phyloP scores from a whole-genome alignment of 2,329 filamentous ascomycete species.

The Zymoseptoria passerinii region DNA sequence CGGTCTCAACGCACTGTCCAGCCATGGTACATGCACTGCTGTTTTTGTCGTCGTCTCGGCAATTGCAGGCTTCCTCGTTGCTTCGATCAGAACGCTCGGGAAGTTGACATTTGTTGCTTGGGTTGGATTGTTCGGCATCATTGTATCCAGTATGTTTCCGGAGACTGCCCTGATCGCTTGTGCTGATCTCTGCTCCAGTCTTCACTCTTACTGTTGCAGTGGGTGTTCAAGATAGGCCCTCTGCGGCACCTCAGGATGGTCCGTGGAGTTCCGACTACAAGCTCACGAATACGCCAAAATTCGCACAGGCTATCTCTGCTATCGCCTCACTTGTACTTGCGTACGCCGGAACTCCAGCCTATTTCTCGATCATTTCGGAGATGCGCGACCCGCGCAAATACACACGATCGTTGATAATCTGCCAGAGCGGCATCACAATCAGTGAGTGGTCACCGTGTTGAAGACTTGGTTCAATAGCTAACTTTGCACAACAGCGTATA shows the following conservation, averaged over 20 bases:
- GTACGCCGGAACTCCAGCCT: slow-evolving; percentile 16
- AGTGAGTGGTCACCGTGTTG: background rate
- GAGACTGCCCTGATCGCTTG: too few relatives aligned
- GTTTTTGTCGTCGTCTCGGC: slow-evolving; percentile 33
- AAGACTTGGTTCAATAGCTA: background rate
- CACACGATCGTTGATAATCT: slow-evolving; percentile 27
- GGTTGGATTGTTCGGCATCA: slow-evolving; percentile 20
- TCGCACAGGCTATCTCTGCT: slow-evolving; percentile 10
- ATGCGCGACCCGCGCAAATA: slow-evolving; percentile 32
- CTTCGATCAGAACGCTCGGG: slow-evolving; percentile 27
- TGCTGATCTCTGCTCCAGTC: slow-evolving; percentile 3
- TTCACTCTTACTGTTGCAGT: slow-evolving; percentile 29
- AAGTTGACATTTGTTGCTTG: slow-evolving; percentile 27
- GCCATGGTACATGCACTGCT: slow-evolving; percentile 29
- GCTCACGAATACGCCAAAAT: slow-evolving; percentile 11
- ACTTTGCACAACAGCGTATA: slow-evolving; percentile 21
- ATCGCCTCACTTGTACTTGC: slow-evolving; percentile 9
- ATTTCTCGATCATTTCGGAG: slow-evolving; percentile 33
- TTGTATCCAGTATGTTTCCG: slow-evolving; percentile 3
- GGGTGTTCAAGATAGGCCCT: slow-evolving; percentile 28
- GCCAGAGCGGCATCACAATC: slow-evolving; percentile 12
- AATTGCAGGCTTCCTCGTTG: slow-evolving; percentile 30
- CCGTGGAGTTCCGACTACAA: slow-evolving; percentile 24
- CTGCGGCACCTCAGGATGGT: slow-evolving; percentile 25
- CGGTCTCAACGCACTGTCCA: slow-evolving; percentile 16